Base-by-base conservation (phyloP, 1,284 basidiomycete genomes). In the Rhodotorula sp. region DNA sequence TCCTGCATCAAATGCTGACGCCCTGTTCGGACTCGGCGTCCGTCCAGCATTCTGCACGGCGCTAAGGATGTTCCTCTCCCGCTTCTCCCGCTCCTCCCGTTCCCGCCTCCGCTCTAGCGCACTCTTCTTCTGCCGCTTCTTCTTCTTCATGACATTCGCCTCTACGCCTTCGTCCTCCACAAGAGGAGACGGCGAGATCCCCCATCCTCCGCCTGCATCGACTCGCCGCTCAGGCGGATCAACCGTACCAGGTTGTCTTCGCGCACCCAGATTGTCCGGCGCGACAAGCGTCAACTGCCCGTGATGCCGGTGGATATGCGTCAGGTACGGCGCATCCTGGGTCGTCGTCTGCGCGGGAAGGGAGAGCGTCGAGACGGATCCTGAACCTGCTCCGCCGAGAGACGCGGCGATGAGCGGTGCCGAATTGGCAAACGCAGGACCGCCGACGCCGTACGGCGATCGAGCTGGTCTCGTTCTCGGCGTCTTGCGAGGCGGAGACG, bases 1-100 rank as follows among this genome's bases (percentile, higher is more conserved):
- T 26, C n/a, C n/a, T 3, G 51, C 4, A 10, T 31, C 22, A 3
- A 54, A 11, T 34, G 16, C 13, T 2, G 40, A 44, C 40, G 40
- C 37, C 24, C 37, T 37, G 28, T 31, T 57, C 37, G 68, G 58
- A n/a, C 62, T 50, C 13, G 64, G 62, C 16, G 64, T 64, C 37
- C 71, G 40, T 4, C 73, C 73, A 0, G 71, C 73, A 24, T 73
- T 73, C 31, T 50, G 51, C 40, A 75, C 73, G 8, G 73, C 73
- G 1, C 28, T 31, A 46, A 59, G 26, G 54, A 75, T 67, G 20
- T 55, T 44, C 26, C 46, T 46, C 56, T 51, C 52, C 48, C 55
- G 51, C 24, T 24, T 46, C 48, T 37, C 30, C 16, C 57, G 44
- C 40, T 68, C 60, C 53, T 65, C 64, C 22, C 54, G 40, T 34